Base-by-base conservation (phyloP, 169 alveolate genomes). In the Cyclospora cayetanensis region DNA sequence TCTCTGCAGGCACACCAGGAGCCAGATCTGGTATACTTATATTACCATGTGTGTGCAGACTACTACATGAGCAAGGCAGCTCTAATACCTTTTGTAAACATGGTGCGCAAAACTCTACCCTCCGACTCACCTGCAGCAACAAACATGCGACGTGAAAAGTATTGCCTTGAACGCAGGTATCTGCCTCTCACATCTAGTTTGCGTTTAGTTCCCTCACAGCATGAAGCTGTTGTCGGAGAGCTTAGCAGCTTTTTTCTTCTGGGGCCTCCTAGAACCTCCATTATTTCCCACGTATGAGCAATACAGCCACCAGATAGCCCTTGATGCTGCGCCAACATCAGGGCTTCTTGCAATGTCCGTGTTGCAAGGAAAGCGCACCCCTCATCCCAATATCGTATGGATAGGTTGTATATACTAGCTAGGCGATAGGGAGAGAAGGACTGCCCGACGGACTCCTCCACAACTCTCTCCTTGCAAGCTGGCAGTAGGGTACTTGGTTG, bases 381-480 rank as follows among this genome's bases (percentile, higher is more conserved):
- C 46, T 76, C 86, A 55, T 76, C 86, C 86, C 86, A 76, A 42
- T 76, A 76, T 1, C 86, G 86, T 76, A 76, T 76, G 9, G 86
- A 76, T 15, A 76, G 86, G 63, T 76, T 76, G 86, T 76, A 76
- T 7, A 76, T 76, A 66, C 86, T 76, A 39, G 86, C 86, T 18
- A 76, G 86, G 68, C 86, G 86, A 9, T 76, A 66, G 2, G 86
- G 86, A 27, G 68, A 76, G 43, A 76, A 76, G 29, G 86, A 2
- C 2, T 18, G 29, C 11, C 86, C 86, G 46, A n/a, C 9, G 4
- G 39, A 5, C 25, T 41, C 65, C 65, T 63, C 41, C 12, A 22
- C 1, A 4, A 42, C 68, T 12, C 43, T 66, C 37, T 76, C 65
- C 29, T 42, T 27, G 60, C 60, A 39, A 43, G n/a, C 63, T 42